Percentiles rank a stretch among this genome's conserved stretches.
phyloP scores from a whole-genome alignment of 179 eudicot genomes.

The Spinacia oleracea region DNA sequence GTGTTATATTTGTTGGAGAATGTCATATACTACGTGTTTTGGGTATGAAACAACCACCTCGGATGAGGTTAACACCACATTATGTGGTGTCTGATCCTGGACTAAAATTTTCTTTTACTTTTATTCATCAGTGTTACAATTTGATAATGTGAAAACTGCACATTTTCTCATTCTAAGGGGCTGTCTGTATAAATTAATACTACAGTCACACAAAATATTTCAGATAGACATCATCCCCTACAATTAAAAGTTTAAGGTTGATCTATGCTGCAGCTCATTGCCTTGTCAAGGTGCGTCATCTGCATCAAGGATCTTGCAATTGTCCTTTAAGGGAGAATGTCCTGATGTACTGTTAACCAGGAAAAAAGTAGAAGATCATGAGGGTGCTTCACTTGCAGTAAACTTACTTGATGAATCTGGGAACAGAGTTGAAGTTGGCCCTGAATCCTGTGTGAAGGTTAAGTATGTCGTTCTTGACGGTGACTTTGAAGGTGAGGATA shows the following conservation, averaged over 20 bases:
- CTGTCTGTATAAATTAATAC: too few species aligned
- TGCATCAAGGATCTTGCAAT: conserved; percentile 10
- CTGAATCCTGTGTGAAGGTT: conserved; percentile 16
- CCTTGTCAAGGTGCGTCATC: conserved; percentile 22
- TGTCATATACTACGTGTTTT: too few species aligned
- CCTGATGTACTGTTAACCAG: conserved; percentile 24
- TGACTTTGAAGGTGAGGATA: conserved; percentile 22
- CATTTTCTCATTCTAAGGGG: neutral
- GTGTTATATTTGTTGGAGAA: too few species aligned
- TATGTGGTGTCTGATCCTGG: too few species aligned
- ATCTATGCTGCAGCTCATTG: conserved; percentile 14
- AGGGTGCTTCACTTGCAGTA: conserved; percentile 18
- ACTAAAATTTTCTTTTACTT: too few species aligned
- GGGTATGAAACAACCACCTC: too few species aligned
- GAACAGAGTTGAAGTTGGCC: conserved; percentile 16
- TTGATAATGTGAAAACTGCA: neutral
- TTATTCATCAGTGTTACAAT: neutral
- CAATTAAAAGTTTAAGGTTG: neutral
- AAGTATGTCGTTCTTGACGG: conserved; percentile 25
- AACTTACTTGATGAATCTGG: conserved; percentile 22
- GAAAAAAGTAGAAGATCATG: conserved; percentile 17
- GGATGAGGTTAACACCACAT: too few species aligned
- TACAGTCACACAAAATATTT: neutral
- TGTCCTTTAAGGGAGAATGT: conserved; percentile 9
- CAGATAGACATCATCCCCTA: neutral